phyloP scores from a whole-genome alignment of 768 basidiomycete genomes.

The Calocybe indica region DNA sequence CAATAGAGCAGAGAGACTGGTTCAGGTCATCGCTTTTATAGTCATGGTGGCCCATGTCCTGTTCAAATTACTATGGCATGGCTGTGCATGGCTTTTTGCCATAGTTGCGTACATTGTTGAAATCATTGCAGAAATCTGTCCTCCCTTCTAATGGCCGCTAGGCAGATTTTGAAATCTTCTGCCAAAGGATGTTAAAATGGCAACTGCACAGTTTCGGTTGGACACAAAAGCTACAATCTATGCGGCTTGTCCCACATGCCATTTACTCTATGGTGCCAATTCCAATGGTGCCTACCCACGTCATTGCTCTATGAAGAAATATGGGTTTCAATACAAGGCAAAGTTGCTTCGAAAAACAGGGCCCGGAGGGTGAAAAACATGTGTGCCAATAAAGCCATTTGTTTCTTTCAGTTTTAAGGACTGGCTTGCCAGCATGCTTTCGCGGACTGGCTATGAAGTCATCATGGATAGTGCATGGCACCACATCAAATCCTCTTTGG shows the following conservation, averaged over 20 bases:
- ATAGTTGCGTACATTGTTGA: neutral
- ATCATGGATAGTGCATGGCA: constrained; percentile 18
- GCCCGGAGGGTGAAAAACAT: neutral
- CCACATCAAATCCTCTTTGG: constrained; percentile 3
- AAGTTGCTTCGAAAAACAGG: neutral
- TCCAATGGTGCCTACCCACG: neutral
- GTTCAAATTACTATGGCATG: constrained; percentile 6
- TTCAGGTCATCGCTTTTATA: neutral
- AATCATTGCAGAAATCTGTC: too few species aligned
- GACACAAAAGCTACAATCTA: constrained; percentile 11
- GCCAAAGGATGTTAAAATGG: constrained; percentile 4
- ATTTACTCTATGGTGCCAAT: constrained; percentile 7
- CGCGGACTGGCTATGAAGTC: constrained; percentile 15
- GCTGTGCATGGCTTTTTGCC: constrained; percentile 9
- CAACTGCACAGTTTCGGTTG: constrained; percentile 7
- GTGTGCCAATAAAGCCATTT: constrained; percentile 15
- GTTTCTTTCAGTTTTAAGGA: constrained; percentile 18
- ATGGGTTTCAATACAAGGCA: neutral
- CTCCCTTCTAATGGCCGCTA: too few species aligned
- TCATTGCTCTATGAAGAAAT: neutral
- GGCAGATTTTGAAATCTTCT: too few species aligned
- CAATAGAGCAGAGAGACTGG: too few species aligned
- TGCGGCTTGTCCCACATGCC: constrained; percentile 14
- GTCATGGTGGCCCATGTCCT: constrained; percentile 6
- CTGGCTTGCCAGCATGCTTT: constrained; percentile 20